Percentiles rank a stretch among this genome's conserved stretches.
phyloP scores from a whole-genome alignment of 805 yeast genomes.

The Hanseniaspora hatyaiensis region DNA sequence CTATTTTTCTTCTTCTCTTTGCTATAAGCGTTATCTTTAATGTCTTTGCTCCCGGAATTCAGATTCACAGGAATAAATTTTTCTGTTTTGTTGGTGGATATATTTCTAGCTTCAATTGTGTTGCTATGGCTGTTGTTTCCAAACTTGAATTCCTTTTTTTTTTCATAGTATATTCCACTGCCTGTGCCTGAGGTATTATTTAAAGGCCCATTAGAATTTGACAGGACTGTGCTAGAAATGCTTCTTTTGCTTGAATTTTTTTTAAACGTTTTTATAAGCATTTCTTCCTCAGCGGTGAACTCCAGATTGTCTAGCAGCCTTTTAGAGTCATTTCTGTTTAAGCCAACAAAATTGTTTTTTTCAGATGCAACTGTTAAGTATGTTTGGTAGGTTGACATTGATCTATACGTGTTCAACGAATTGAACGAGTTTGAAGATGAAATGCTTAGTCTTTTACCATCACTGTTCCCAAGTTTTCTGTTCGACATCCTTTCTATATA shows the following conservation, averaged over 20 bases:
- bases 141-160: not conserved
- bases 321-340: slow-evolving; percentile 18
- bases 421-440: slow-evolving; percentile 26
- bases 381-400: slow-evolving; percentile 12
- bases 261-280: slow-evolving; percentile 24
- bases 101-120: not conserved
- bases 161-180: slow-evolving; percentile 1
- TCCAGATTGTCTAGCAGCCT: slow-evolving; percentile 28
- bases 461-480: not conserved
- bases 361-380: slow-evolving; percentile 5
- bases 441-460: slow-evolving; percentile 21
- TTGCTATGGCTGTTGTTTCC: not conserved
- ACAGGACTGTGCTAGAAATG: no score
- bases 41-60: no score
- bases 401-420: slow-evolving; percentile 7
- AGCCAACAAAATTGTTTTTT: not conserved
- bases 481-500: no score
- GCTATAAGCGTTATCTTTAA: not conserved
- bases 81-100: not conserved
- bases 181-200: not conserved
- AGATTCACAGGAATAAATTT: no score
- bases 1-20: not conserved
- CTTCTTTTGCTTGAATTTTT: slow-evolving; percentile 21
- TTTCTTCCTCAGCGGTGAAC: slow-evolving; percentile 25
- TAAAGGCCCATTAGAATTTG: no score